phyloP scores from a whole-genome alignment of 1,284 basidiomycete species.

The Lentinus polychrous region DNA sequence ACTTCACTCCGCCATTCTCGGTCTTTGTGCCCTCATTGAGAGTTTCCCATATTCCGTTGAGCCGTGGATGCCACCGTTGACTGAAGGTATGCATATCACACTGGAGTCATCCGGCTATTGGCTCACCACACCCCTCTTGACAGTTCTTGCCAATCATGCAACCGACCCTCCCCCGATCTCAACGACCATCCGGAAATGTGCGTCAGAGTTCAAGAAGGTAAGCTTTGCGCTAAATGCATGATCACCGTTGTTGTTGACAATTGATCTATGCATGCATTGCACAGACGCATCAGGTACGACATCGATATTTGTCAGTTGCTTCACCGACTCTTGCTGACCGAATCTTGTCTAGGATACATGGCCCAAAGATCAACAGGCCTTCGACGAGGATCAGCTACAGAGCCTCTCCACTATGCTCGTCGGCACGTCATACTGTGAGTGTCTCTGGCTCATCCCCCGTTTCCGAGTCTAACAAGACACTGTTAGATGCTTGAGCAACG shows the following conservation, averaged over 20 bases:
- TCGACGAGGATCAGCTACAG: conserved; percentile 87
- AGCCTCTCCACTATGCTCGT: conserved; percentile 85
- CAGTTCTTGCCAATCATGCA: conserved; percentile 73
- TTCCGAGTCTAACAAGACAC: background rate
- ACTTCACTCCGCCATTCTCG: conserved; percentile 87
- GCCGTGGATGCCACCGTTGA: conserved; percentile 71
- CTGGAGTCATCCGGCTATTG: background rate
- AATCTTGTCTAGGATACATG: conserved; percentile 66
- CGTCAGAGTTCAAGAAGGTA: conserved; percentile 82
- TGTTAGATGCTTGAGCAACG: background rate
- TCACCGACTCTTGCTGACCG: conserved; percentile 1
- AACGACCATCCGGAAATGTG: conserved; percentile 83
- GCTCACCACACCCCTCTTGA: conserved; percentile 5
- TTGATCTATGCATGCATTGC: background rate
- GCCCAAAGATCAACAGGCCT: conserved; percentile 86
- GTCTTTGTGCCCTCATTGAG: conserved; percentile 80
- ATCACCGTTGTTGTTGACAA: conserved; percentile 2
- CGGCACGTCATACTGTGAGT: conserved; percentile 85
- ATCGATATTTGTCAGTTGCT: conserved; percentile 4
- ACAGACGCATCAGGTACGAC: conserved; percentile 62
- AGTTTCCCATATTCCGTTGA: conserved; percentile 77
- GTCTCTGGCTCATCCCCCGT: background rate
- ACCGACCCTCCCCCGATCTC: conserved; percentile 91
- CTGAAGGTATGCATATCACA: conserved; percentile 46
- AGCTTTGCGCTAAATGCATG: conserved; percentile 13